Evolutionary conservation across 305 asterid species (phyloP), one percentile per base, ranked within the genome.

Genomic region (Fraxinus paxiana): DNA sequence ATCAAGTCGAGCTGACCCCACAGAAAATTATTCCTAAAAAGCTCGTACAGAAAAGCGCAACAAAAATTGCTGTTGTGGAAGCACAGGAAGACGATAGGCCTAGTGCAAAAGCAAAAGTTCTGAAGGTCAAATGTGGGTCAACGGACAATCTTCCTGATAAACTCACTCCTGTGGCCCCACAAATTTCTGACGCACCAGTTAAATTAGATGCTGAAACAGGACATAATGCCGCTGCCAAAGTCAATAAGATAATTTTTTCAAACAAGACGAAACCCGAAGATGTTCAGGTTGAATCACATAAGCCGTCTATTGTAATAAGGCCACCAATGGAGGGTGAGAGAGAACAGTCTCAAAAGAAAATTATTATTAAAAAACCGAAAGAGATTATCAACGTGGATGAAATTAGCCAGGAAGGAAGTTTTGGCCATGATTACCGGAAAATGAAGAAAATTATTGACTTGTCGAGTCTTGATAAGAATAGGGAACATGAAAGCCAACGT

Each of bases 91-190:
- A 96, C 65, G 98, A 94, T 69, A 93, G 82, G 81, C 87, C 92
- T 77, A 87, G 91, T 85, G 88, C 91, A 18, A 94, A 93, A 90
- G 96, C 96, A 28, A 96, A 93, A 89, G 80, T 87, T 83, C 90
- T 96, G 82, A 96, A 94, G 87, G 98, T 96, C 82, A 96, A 93
- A 84, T 94, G 98, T 84, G 91, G 96, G 63, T 83, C 91, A 41
- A 84, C 90, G 37, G 97, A 94, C 76, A 92, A 87, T 88, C 87
- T 84, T 81, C 92, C 94, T 12, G 99, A 96, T 75, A 90, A 87
- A 83, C 88, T 81, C 63, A 88, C 96, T 65, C 92, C 97, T 78
- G 80, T 92, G 43, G 90, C 90, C 73, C 94, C 98, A 34, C 91
- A 92, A 87, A 89, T 83, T 86, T 93, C 98, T 54, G 99, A 93